Evolutionary conservation across 164 flowering plant species (phyloP).

Genomic region (Tetracentron sinense): DNA sequence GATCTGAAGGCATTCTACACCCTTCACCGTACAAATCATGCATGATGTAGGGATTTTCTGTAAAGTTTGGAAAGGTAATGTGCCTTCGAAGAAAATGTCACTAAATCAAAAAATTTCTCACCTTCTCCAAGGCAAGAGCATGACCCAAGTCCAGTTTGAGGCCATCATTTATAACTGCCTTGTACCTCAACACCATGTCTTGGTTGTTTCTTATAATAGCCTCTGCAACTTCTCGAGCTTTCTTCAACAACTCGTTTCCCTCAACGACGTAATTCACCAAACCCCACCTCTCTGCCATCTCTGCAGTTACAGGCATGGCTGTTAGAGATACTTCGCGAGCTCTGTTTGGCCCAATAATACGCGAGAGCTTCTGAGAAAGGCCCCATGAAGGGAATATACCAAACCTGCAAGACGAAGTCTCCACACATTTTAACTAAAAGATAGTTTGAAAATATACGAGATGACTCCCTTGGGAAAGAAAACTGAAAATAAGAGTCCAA

Average conservation of each 20-base stretch:
- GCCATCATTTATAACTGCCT: slow-evolving; percentile 85
- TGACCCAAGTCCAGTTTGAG: slow-evolving; percentile 58
- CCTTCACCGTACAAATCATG: neutral
- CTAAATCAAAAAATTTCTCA: slow-evolving; percentile 10
- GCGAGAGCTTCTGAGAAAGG: slow-evolving; percentile 87
- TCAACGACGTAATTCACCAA: slow-evolving; percentile 85
- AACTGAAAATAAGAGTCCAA: neutral
- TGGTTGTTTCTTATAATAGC: slow-evolving; percentile 74
- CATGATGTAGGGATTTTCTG: neutral
- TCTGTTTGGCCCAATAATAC: slow-evolving; percentile 74
- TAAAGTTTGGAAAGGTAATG: neutral
- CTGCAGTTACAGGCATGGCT: slow-evolving; percentile 70
- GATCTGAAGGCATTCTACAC: too few species aligned
- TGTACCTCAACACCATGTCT: slow-evolving; percentile 77
- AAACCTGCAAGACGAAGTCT: slow-evolving; percentile 44
- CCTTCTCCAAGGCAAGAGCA: slow-evolving; percentile 88
- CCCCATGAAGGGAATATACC: slow-evolving; percentile 99
- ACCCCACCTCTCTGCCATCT: slow-evolving; percentile 78
- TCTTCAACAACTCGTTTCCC: slow-evolving; percentile 54
- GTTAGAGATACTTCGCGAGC: slow-evolving; percentile 85
- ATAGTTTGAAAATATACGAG: neutral
- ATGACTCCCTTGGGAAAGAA: neutral
- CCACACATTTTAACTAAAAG: neutral
- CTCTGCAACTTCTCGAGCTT: slow-evolving; percentile 72
- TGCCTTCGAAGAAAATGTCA: neutral